Base-by-base conservation (phyloP, 805 yeast genomes). In the Kazachstania martiniae region DNA sequence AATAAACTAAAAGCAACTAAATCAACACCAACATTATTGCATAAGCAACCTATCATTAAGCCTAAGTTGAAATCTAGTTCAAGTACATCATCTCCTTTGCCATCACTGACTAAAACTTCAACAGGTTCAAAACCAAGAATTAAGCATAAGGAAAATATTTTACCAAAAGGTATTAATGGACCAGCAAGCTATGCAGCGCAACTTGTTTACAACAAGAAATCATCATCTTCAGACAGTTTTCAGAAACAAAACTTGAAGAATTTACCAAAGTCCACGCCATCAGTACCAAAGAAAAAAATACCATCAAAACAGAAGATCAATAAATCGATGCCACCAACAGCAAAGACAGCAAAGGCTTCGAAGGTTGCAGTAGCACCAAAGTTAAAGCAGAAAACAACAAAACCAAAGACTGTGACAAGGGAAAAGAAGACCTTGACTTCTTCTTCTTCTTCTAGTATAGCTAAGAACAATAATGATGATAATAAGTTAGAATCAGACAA, bases 1-100 rank as follows among this genome's bases (percentile, higher is more conserved):
- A 12, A 25, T 2, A 27, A 33, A 12, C 24, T 38, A 13, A 41
- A 42, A 28, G 30, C 35, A 8, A 41, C 45, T 10, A 46, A 32
- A 22, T 47, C 53, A 13, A 34, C 49, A 8, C 42, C 53, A 4
- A 25, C 42, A 12, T 24, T 46, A 18, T 29, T 31, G 10, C 21
- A 12, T 14, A 19, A 19, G 10, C 10, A 8, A 19, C 7, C 7
- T 8, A 10, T 19, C 7, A 19, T 8, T 8, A 7, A 19, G 7
- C 10, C 21, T 10, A 19, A 19, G 10, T 19, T 19, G 10, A 19
- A 19, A 10, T 19, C 21, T 8, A 19, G 10, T 19, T 19, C 21
- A 19, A 19, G 9, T 8, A 8, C 21, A 7, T 8, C 7, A 8
- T 19, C 21, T 8, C 21, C 21, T 19, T 19, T 19, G 21, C 7